Evolutionary conservation across 768 basidiomycete species (phyloP).

Genomic region (Naganishia kalamii): DNA sequence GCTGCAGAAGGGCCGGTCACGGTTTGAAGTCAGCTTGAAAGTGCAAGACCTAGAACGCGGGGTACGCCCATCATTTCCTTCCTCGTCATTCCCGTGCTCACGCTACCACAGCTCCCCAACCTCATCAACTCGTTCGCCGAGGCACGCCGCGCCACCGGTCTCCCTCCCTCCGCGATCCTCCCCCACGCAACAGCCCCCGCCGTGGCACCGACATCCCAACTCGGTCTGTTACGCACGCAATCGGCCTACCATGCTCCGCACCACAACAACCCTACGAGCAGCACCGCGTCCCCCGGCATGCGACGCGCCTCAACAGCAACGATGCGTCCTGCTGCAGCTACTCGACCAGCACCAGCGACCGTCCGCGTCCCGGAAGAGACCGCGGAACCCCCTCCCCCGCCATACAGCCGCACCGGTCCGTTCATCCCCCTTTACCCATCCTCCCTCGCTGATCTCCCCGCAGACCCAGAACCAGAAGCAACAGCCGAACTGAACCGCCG

Average conservation of each 20-base stretch:
- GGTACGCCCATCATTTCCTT: slow-evolving; percentile 25
- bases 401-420: too few relatives aligned
- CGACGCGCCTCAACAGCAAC: slow-evolving; percentile 2
- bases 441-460: too few relatives aligned
- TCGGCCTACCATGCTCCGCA: slow-evolving; percentile 13
- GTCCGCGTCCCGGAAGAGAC: slow-evolving; percentile 19
- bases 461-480: slow-evolving; percentile 43
- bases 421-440: too few relatives aligned
- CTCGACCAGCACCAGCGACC: slow-evolving; percentile 1
- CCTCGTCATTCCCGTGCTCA: neutral
- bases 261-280: neutral
- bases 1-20: slow-evolving; percentile 31
- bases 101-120: slow-evolving; percentile 28
- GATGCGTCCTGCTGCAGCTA: neutral
- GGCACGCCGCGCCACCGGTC: slow-evolving; percentile 29
- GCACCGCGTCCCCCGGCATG: neutral
- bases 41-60: slow-evolving; percentile 37
- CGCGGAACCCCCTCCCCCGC: slow-evolving; percentile 40
- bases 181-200: slow-evolving; percentile 5
- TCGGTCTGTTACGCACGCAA: neutral
- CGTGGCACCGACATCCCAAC: slow-evolving; percentile 24
- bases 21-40: slow-evolving; percentile 35
- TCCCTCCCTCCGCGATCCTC: slow-evolving; percentile 34
- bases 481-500: slow-evolving; percentile 38
- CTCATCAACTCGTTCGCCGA: slow-evolving; percentile 29